Percentiles rank a stretch among this genome's conserved stretches.
These are phyloP conservation scores for Fusarium sp. DNA, from an alignment of 2,329 filamentous ascomycete genomes.

Conservation along the genomic window DNA sequence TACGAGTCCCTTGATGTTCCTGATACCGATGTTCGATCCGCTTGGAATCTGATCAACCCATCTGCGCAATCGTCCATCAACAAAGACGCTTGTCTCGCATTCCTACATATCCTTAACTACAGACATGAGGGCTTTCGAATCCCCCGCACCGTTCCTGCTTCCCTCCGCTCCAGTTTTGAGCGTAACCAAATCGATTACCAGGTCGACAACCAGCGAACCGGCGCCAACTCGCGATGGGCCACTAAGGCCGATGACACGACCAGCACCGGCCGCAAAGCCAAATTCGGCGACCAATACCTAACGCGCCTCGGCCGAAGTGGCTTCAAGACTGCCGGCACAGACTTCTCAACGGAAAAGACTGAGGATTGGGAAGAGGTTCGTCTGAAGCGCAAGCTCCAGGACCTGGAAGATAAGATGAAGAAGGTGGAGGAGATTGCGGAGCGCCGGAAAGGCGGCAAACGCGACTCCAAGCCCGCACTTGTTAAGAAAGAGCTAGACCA, in stretches of 20 bases:
- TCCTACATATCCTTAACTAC: conserved; percentile 96
- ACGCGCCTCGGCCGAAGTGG: conserved; percentile 88
- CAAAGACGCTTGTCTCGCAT: conserved; percentile 94
- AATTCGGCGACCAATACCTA: conserved; percentile 97
- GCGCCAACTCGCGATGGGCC: conserved; percentile 82
- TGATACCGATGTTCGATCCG: conserved; percentile 86
- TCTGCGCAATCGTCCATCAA: conserved; percentile 86
- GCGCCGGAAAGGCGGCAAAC: conserved; percentile 72
- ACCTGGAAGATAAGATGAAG: conserved; percentile 89
- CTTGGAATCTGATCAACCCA: conserved; percentile 98
- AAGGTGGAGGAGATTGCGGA: conserved; percentile 83
- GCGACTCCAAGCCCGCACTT: conserved; percentile 87
- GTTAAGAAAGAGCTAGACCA: conserved; percentile 96
- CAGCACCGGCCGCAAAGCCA: conserved; percentile 89
- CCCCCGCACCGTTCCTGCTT: conserved; percentile 90
- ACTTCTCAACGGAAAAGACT: conserved; percentile 87
- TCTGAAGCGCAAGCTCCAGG: conserved; percentile 90
- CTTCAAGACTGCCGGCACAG: conserved; percentile 87
- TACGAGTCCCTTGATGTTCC: conserved; percentile 85
- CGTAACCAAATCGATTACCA: conserved; percentile 98
- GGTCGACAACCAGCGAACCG: conserved; percentile 78
- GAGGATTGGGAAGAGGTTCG: conserved; percentile 99
- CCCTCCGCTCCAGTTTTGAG: conserved; percentile 92
- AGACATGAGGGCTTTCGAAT: conserved; percentile 96
- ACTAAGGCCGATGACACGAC: conserved; percentile 84